phyloP scores from a whole-genome alignment of 805 yeast genomes.

The Wickerhamiella parazyma region DNA sequence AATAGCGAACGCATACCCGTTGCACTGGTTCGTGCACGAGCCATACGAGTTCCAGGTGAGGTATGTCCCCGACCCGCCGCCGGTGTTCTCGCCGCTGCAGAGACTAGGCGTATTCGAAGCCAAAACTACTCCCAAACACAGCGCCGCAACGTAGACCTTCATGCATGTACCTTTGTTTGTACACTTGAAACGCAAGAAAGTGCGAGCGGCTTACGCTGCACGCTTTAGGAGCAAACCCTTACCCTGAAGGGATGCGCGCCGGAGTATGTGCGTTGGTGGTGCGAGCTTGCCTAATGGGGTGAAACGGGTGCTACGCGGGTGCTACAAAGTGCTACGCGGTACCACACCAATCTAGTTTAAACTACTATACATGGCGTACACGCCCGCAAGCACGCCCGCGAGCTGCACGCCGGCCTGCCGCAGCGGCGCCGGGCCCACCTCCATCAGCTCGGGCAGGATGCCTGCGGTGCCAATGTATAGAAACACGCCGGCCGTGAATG shows the following conservation, averaged over 20 bases:
- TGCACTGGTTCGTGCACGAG: constrained; percentile 36
- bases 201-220: background rate
- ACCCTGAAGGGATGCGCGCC: too few relatives aligned
- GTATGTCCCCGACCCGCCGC: constrained; percentile 18
- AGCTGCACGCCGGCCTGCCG: constrained; percentile 1
- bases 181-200: background rate
- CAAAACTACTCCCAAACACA: background rate
- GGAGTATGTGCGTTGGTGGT: too few relatives aligned
- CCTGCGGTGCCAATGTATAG: constrained; percentile 60
- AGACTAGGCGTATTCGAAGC: constrained; percentile 4
- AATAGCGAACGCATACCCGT: constrained; percentile 39
- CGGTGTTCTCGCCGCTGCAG: constrained; percentile 33
- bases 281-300: too few relatives aligned
- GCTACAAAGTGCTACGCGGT: too few relatives aligned
- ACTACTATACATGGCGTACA: background rate
- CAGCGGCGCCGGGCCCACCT: constrained; percentile 15
- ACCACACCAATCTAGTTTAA: background rate
- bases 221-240: background rate
- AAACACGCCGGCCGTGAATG: constrained; percentile 68
- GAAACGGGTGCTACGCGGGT: too few relatives aligned
- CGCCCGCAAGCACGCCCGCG: constrained; percentile 4
- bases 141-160: background rate
- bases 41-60: constrained; percentile 36
- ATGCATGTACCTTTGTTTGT: background rate
- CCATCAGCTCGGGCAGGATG: constrained; percentile 60